These are phyloP conservation scores for Ustilago shanxiensis DNA, from an alignment of 1,284 basidiomycete species.

Conservation along the genomic window DNA sequence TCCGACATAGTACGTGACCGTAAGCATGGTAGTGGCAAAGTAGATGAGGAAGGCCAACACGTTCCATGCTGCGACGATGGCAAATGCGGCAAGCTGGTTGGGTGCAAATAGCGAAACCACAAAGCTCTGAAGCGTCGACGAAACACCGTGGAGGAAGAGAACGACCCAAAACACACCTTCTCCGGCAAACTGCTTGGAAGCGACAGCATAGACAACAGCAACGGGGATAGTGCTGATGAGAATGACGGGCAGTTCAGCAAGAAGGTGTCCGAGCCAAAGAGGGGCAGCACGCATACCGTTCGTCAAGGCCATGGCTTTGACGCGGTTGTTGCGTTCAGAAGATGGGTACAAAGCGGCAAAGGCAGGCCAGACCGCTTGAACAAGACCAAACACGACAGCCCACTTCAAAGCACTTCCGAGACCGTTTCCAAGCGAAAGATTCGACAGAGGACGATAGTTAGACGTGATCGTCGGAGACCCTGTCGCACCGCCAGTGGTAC, in stretches of 20 bases:
- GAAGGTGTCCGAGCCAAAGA: constrained; percentile 82
- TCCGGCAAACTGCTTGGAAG: constrained; percentile 78
- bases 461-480: constrained; percentile 33
- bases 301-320: constrained; percentile 82
- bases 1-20: constrained; percentile 79
- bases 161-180: constrained; percentile 78
- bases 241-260: constrained; percentile 78
- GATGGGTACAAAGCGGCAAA: constrained; percentile 83
- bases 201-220: constrained; percentile 76
- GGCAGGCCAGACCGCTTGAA: constrained; percentile 80
- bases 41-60: constrained; percentile 78
- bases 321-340: constrained; percentile 77
- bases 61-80: constrained; percentile 80
- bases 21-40: constrained; percentile 77
- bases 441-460: constrained; percentile 25
- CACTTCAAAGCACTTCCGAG: constrained; percentile 41
- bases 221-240: constrained; percentile 76
- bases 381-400: constrained; percentile 44
- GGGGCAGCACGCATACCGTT: constrained; percentile 81
- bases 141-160: constrained; percentile 79
- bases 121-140: constrained; percentile 60
- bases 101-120: constrained; percentile 61
- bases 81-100: constrained; percentile 81
- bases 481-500: constrained; percentile 8
- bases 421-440: constrained; percentile 35